Percentiles rank a stretch among this genome's conserved stretches.
These are phyloP conservation scores for Mucor lusitanicus DNA, from an alignment of 371 early-diverging fungal species.

Conservation along the genomic window DNA sequence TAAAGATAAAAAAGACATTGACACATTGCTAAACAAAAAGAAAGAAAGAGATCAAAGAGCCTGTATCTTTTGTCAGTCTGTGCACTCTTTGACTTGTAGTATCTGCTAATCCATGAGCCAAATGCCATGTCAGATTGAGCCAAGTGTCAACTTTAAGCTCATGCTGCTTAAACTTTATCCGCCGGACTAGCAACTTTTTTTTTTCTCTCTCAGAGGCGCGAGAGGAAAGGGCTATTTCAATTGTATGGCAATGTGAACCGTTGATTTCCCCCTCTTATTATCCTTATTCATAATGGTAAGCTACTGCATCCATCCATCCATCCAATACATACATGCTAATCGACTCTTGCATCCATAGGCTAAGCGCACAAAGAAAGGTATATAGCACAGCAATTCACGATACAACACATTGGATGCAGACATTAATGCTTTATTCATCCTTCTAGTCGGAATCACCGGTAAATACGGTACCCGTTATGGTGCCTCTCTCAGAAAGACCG, in stretches of 20 bases:
- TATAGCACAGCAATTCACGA: background rate
- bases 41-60: no score
- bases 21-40: no score
- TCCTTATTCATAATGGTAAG: constrained; percentile 23
- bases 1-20: no score
- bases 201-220: background rate
- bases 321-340: constrained; percentile 6
- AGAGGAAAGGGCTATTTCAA: background rate
- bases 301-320: constrained; percentile 27
- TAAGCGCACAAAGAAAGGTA: constrained; percentile 97
- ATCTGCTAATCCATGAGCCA: no score
- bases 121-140: no score
- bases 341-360: constrained; percentile 61
- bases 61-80: no score
- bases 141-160: no score
- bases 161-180: background rate
- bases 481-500: constrained; percentile 99
- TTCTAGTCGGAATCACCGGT: constrained; percentile 94
- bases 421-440: constrained; percentile 9
- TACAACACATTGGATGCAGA: background rate
- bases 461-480: constrained; percentile 99
- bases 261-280: constrained; percentile 18
- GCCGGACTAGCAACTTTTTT: background rate
- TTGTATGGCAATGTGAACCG: background rate
- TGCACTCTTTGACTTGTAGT: no score